Conservation (phyloP, 352 stramenopile species). For the Blastocystis sp. region DNA sequence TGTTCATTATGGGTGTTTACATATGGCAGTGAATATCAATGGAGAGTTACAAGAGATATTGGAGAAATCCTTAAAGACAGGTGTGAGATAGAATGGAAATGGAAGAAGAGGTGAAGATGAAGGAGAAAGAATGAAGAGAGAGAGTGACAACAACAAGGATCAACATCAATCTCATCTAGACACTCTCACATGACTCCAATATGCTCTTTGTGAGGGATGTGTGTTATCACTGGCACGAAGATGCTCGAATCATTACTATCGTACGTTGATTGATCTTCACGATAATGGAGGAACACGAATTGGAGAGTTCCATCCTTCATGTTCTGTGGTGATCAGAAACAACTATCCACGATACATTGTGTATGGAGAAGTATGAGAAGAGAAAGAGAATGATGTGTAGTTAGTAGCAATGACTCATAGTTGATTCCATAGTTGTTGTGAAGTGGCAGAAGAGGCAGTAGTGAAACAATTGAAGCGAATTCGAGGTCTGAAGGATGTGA, state of each 20-base stretch:
- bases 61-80: background rate
- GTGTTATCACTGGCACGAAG: slow-evolving; percentile 24
- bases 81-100: too few relatives aligned
- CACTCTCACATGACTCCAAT: background rate
- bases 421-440: slow-evolving; percentile 37
- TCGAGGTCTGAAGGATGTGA: slow-evolving; percentile 24
- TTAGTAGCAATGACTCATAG: slow-evolving; percentile 20
- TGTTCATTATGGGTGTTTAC: slow-evolving; percentile 62
- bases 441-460: slow-evolving; percentile 32
- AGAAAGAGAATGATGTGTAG: background rate
- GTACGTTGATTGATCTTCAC: slow-evolving; percentile 53
- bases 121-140: too few relatives aligned
- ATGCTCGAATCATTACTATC: slow-evolving; percentile 42
- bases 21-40: slow-evolving; percentile 60
- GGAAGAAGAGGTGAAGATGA: too few relatives aligned
- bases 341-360: slow-evolving; percentile 46
- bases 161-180: background rate
- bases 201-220: slow-evolving; percentile 22
- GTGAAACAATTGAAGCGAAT: slow-evolving; percentile 25
- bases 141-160: background rate
- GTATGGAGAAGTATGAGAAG: background rate
- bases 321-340: background rate
- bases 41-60: slow-evolving; percentile 63
- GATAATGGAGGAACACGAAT: slow-evolving; percentile 43
- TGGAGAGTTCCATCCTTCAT: slow-evolving; percentile 40